Evolutionary conservation across 441 rosid genomes (phyloP), one percentile per base, ranked within the genome.

Genomic region (Mallotus repandus): DNA sequence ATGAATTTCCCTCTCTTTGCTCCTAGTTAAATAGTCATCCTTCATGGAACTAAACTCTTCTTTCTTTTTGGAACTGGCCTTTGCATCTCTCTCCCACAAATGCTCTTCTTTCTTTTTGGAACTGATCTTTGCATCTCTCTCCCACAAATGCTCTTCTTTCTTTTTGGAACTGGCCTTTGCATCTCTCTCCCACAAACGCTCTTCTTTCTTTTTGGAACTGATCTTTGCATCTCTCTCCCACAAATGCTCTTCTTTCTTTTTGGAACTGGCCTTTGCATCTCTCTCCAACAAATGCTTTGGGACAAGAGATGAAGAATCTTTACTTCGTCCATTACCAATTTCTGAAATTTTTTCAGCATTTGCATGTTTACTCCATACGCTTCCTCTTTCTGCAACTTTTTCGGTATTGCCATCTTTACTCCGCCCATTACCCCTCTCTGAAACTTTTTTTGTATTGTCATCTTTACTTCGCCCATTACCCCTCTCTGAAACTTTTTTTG

Each of bases 161-260:
- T n/a, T n/a, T n/a, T n/a, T n/a, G n/a, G n/a, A n/a, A n/a, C n/a
- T n/a, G n/a, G n/a, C n/a, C n/a, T n/a, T n/a, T n/a, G n/a, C n/a
- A n/a, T n/a, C n/a, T n/a, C n/a, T n/a, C n/a, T n/a, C n/a, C n/a
- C n/a, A n/a, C n/a, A n/a, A n/a, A n/a, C 68, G 57, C n/a, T 84
- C 86, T 68, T 80, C 83, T 74, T 80, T 81, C 77, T 76, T 80
- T 80, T 63, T 69, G 50, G 83, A 77, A 57, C 77, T 77, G 32
- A 54, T 74, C 81, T 80, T 86, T 68, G 56, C 80, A 63, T 59
- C 68, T 70, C 79, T 89, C 71, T 80, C 87, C 50, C 12, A 62
- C 18, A 57, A 45, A 53, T 69, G 73, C 69, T 74, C 78, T 67
- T 77, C 41, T 35, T 35, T 35, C 41, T 5, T 35, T 80, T 64